Conservation (phyloP, 129 eudicot genomes). For the Pseudognaphalium luteoalbum region DNA sequence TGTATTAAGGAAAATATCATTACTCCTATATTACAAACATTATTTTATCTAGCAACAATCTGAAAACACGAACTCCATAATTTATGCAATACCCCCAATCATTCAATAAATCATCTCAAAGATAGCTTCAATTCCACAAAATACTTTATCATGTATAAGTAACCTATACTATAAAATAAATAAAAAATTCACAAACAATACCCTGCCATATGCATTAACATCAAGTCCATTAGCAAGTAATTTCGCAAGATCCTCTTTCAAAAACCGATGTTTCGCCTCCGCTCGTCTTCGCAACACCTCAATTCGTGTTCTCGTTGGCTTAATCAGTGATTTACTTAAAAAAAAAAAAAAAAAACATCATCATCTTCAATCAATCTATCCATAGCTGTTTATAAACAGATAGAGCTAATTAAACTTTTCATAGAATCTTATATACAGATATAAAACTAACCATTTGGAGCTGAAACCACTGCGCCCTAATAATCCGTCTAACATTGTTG, state of each 20-base stretch:
- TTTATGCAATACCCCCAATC: neutral
- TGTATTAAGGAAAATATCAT: neutral
- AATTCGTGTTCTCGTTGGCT: constrained; percentile 66
- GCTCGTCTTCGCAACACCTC: constrained; percentile 65
- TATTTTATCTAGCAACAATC: neutral
- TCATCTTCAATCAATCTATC: neutral
- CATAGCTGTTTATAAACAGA: neutral
- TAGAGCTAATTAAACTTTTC: neutral
- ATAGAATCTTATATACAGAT: neutral
- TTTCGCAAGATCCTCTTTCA: constrained; percentile 81
- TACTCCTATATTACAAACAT: neutral
- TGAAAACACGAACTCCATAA: neutral
- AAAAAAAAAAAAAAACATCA: constrained; percentile 17
- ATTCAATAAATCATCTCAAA: neutral
- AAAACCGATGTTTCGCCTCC: constrained; percentile 88
- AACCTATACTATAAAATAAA: neutral
- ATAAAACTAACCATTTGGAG: constrained; percentile 71
- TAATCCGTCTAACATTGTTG: constrained; percentile 82
- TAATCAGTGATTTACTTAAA: constrained; percentile 85
- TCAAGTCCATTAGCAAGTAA: constrained; percentile 93
- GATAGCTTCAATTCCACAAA: neutral
- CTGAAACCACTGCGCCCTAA: constrained; percentile 74
- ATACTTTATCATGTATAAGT: neutral
- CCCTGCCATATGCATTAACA: constrained; percentile 87
- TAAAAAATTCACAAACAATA: constrained; percentile 21